These are phyloP conservation scores for Ustilago sp. DNA, from an alignment of 1,284 basidiomycete genomes.

Conservation along the genomic window DNA sequence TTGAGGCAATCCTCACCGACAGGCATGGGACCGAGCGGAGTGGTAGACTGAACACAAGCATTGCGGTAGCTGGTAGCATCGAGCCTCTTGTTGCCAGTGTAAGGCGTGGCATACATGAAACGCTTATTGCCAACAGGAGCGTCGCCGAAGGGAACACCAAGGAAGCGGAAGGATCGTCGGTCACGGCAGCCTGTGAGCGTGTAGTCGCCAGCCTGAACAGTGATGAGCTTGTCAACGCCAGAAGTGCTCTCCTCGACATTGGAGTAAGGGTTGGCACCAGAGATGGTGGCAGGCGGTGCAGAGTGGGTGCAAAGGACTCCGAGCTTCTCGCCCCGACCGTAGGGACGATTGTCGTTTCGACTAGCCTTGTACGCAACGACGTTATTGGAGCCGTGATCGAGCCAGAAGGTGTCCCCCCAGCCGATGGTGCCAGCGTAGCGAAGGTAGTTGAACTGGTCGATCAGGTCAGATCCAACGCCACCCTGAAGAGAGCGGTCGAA, in stretches of 20 bases:
- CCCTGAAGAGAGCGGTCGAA: constrained; percentile 23
- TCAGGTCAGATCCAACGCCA: constrained; percentile 28
- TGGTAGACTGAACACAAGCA: constrained; percentile 33
- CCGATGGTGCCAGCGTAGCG: constrained; percentile 29
- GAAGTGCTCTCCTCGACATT: constrained; percentile 3
- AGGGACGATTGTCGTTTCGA: constrained; percentile 13
- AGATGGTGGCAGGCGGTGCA: constrained; percentile 16
- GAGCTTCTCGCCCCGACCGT: constrained; percentile 31
- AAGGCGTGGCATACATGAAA: constrained; percentile 42
- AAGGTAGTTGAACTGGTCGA: constrained; percentile 46
- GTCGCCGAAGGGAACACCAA: constrained; percentile 45
- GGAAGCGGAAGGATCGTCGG: constrained; percentile 41
- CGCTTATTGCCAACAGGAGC: constrained; percentile 37
- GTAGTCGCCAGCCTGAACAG: constrained; percentile 31
- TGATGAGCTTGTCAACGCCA: constrained; percentile 25
- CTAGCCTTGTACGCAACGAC: constrained; percentile 36
- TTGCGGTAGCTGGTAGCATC: constrained; percentile 44
- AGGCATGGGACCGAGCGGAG: constrained; percentile 22
- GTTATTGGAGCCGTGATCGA: constrained; percentile 8
- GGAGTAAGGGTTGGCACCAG: constrained; percentile 25
- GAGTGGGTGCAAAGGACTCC: constrained; percentile 46
- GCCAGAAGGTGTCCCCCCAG: constrained; percentile 33
- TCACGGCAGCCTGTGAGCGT: constrained; percentile 41
- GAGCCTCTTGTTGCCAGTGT: constrained; percentile 35
- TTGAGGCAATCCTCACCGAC: constrained; percentile 73